These are phyloP conservation scores for Echinosophora koreensis DNA, from an alignment of 306 rosid genomes.

Conservation along the genomic window DNA sequence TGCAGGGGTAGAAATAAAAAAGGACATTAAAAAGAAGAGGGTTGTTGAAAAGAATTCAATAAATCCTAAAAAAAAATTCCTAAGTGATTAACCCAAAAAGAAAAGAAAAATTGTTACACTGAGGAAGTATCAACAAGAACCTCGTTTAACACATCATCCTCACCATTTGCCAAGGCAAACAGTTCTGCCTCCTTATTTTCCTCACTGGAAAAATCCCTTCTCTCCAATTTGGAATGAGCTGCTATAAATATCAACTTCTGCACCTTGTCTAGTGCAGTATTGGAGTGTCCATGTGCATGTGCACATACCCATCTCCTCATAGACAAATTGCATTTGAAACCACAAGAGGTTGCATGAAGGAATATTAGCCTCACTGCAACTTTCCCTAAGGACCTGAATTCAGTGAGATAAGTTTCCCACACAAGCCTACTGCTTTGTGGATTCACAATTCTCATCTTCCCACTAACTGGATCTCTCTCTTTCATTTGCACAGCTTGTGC, in stretches of 20 bases:
- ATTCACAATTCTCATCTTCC: conserved; percentile 48
- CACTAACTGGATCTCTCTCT: conserved; percentile 50
- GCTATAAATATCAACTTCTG: conserved; percentile 56
- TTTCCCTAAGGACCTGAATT: conserved; percentile 48
- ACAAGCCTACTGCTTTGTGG: conserved; percentile 57
- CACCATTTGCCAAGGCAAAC: conserved; percentile 46
- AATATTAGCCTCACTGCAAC: conserved; percentile 56
- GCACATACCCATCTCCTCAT: conserved; percentile 53
- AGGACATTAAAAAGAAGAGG: conserved; percentile 26
- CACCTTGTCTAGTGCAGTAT: conserved; percentile 45
- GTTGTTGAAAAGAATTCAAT: conserved; percentile 62
- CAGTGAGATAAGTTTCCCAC: conserved; percentile 52
- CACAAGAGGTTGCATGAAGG: conserved; percentile 58
- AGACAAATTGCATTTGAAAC: conserved; percentile 54
- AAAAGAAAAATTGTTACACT: conserved; percentile 39
- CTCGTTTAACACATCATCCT: conserved; percentile 50
- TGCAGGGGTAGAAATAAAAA: conserved; percentile 34
- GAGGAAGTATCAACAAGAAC: conserved; percentile 49
- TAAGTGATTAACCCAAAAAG: conserved; percentile 1
- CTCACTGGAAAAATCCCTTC: conserved; percentile 44
- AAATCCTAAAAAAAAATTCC: conserved; percentile 44
- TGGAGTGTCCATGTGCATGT: conserved; percentile 49
- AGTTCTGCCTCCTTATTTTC: conserved; percentile 43
- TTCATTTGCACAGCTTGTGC: conserved; percentile 60
- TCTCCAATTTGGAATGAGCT: conserved; percentile 58